Conservation (phyloP, 1,284 basidiomycete species). For the Cystobasidium slooffiae region DNA sequence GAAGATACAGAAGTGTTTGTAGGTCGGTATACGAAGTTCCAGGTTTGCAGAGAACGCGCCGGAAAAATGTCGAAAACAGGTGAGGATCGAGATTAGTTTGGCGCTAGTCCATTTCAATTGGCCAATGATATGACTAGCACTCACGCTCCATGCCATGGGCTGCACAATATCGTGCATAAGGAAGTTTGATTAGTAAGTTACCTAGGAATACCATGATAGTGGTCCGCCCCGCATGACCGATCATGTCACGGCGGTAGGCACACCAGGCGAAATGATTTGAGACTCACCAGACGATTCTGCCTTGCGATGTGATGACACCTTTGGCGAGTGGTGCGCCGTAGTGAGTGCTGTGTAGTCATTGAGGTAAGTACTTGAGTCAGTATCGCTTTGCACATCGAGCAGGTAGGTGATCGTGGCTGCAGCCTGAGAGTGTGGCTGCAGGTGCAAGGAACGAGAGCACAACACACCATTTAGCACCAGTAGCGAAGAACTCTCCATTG, state of each 20-base stretch:
- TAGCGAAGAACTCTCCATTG: slow-evolving; percentile 63
- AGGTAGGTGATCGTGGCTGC: neutral
- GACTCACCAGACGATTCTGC: slow-evolving; percentile 70
- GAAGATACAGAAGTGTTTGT: no score
- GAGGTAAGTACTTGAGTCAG: neutral
- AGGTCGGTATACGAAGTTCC: no score
- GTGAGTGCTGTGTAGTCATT: slow-evolving; percentile 7
- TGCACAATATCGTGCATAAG: neutral
- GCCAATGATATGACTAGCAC: neutral
- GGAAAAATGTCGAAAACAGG: neutral
- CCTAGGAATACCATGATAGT: neutral
- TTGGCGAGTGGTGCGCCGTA: slow-evolving; percentile 81
- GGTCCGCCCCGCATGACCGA: neutral
- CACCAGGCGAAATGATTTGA: neutral
- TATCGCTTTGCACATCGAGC: no score
- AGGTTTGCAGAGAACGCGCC: no score
- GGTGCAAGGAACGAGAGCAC: slow-evolving; percentile 59
- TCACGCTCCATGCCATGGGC: slow-evolving; percentile 40
- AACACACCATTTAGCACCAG: slow-evolving; percentile 77
- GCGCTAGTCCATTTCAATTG: neutral
- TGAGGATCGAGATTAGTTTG: neutral
- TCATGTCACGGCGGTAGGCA: neutral
- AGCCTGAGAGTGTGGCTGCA: slow-evolving; percentile 1
- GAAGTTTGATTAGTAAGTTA: neutral
- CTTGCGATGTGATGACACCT: slow-evolving; percentile 78